These are phyloP conservation scores for Groenewaldozyma sp. DNA, from an alignment of 1,139 yeast genomes.

Conservation along the genomic window DNA sequence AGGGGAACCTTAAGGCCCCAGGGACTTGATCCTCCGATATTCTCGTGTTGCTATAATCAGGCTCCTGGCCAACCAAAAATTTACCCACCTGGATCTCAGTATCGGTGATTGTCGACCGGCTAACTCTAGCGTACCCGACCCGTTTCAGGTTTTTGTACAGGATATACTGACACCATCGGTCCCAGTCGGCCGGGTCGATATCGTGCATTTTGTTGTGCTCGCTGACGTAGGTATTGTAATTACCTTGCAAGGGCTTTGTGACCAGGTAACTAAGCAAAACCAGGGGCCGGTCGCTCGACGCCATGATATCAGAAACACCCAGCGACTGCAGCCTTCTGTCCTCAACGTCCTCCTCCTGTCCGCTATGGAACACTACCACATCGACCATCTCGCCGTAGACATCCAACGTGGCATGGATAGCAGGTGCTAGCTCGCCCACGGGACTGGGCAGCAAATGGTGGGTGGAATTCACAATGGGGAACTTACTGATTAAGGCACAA, in stretches of 20 bases:
- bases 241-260: constrained; percentile 76
- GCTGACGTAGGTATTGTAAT: constrained; percentile 85
- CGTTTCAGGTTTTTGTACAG: constrained; percentile 79
- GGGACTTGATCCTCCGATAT: constrained; percentile 50
- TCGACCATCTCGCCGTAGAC: constrained; percentile 81
- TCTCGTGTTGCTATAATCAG: constrained; percentile 36
- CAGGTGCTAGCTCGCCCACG: constrained; percentile 96
- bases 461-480: constrained; percentile 82
- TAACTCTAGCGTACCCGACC: constrained; percentile 87
- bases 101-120: constrained; percentile 90
- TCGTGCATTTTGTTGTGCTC: constrained; percentile 81
- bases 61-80: constrained; percentile 47
- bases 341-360: constrained; percentile 95
- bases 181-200: constrained; percentile 90
- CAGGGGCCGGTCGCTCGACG: constrained; percentile 63
- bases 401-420: constrained; percentile 90
- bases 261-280: constrained; percentile 83
- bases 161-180: constrained; percentile 97
- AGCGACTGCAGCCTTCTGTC: constrained; percentile 84
- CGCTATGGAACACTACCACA: constrained; percentile 93
- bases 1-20: constrained; percentile 66
- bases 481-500: constrained; percentile 80
- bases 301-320: constrained; percentile 74
- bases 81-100: constrained; percentile 95
- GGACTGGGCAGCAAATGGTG: constrained; percentile 94